Evolutionary conservation across 345 rosid genomes (phyloP).

Genomic region (Eucalyptus cladocalyx): DNA sequence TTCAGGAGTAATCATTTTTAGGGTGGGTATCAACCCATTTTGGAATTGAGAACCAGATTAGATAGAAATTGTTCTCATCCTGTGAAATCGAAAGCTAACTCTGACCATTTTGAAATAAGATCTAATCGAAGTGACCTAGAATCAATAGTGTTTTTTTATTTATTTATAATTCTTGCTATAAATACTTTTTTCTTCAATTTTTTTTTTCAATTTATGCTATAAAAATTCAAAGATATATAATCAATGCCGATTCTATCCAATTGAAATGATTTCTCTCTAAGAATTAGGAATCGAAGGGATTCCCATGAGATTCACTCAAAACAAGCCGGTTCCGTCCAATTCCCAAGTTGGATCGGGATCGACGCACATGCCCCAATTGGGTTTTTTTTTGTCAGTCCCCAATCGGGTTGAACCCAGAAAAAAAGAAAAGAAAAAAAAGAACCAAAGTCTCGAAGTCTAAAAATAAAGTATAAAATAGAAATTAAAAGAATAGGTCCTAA

Average conservation of each 20-base stretch:
- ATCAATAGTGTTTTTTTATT: too few species aligned
- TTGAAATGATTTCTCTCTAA: accelerated
- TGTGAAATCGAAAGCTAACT: accelerated
- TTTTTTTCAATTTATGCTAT: too few species aligned
- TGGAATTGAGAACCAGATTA: accelerated
- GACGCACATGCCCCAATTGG: not conserved
- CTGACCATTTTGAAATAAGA: too few species aligned
- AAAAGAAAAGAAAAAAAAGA: too few species aligned
- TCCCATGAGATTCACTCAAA: accelerated
- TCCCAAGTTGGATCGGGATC: not conserved
- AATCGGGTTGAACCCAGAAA: not conserved
- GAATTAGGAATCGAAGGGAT: accelerated
- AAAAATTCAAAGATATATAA: too few species aligned
- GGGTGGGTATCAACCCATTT: accelerated
- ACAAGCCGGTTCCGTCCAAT: accelerated
- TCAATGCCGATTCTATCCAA: accelerated
- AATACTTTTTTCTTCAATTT: too few species aligned
- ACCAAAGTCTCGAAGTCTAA: not conserved
- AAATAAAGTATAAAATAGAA: not conserved
- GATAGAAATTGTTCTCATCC: accelerated
- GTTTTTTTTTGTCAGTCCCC: too few species aligned
- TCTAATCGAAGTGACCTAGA: accelerated
- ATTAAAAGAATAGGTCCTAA: not conserved
- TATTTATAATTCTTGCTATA: too few species aligned
- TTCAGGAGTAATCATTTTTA: accelerated